Conservation (phyloP, 495 filamentous ascomycete species). For the Ramalina peruviana region DNA sequence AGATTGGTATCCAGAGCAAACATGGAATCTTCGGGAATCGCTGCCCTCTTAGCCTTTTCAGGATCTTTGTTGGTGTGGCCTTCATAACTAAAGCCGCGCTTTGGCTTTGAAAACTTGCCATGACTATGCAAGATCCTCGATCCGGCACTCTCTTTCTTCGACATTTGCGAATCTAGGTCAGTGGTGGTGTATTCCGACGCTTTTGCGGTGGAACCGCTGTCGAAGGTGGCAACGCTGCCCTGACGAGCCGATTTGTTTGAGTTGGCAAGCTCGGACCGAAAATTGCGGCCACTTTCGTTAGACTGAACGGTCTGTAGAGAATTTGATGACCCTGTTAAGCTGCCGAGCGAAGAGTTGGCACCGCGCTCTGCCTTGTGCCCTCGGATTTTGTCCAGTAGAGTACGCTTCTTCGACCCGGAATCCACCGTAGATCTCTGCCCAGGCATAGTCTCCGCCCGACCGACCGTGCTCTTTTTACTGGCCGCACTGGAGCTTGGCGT, state of each 20-base stretch:
- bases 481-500: constrained; percentile 46
- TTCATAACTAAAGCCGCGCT: constrained; percentile 47
- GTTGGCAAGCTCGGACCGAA: constrained; percentile 34
- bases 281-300: constrained; percentile 27
- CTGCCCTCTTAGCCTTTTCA: constrained; percentile 27
- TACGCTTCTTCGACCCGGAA: constrained; percentile 44
- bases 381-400: constrained; percentile 51
- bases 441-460: constrained; percentile 30
- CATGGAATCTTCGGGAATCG: constrained; percentile 31
- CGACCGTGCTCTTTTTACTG: constrained; percentile 27
- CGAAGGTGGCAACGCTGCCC: constrained; percentile 24
- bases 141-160: constrained; percentile 12
- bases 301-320: constrained; percentile 31
- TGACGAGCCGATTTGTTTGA: constrained; percentile 29
- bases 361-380: constrained; percentile 39
- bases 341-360: constrained; percentile 32
- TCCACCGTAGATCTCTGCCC: constrained; percentile 44
- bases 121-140: constrained; percentile 16
- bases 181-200: constrained; percentile 11
- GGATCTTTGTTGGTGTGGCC: constrained; percentile 19
- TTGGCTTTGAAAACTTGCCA: constrained; percentile 22
- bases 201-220: constrained; percentile 16
- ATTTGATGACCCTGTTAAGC: constrained; percentile 40
- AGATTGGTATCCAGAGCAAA: constrained; percentile 77
- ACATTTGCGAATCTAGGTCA: constrained; percentile 13